phyloP scores from a whole-genome alignment of 1,284 basidiomycete species.

The Agroathelia rolfsii region DNA sequence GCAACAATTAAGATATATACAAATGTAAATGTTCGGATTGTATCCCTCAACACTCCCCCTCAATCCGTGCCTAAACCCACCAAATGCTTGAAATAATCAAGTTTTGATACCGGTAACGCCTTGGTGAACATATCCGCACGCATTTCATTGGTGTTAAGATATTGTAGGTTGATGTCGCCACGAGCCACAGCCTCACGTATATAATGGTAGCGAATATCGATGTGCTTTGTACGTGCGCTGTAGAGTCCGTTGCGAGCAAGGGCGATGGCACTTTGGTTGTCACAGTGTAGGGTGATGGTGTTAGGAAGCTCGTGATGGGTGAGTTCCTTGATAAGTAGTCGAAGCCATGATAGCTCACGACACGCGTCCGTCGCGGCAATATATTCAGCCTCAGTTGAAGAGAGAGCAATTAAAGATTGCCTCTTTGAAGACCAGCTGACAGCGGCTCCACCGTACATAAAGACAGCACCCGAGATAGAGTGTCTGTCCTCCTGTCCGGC shows the following conservation, averaged over 20 bases:
- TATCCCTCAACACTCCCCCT: too few species aligned
- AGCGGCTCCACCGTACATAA: conserved; percentile 23
- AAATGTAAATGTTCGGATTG: too few species aligned
- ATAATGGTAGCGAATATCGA: conserved; percentile 23
- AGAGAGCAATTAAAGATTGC: conserved; percentile 24
- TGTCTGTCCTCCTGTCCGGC: conserved; percentile 13
- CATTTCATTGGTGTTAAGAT: conserved; percentile 12
- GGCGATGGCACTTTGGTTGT: conserved; percentile 23
- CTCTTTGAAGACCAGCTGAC: conserved; percentile 26
- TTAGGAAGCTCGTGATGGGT: conserved; percentile 2
- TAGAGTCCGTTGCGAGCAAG: conserved; percentile 18
- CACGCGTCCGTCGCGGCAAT: conserved; percentile 21
- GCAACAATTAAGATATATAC: too few species aligned
- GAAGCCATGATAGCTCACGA: conserved; percentile 21
- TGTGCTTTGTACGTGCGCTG: conserved; percentile 23
- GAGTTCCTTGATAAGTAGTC: conserved; percentile 15
- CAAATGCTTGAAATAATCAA: too few species aligned
- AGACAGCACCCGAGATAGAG: conserved; percentile 23
- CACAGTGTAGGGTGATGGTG: conserved; percentile 13
- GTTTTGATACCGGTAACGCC: conserved; percentile 9
- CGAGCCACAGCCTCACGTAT: conserved; percentile 18
- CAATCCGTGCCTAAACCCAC: too few species aligned
- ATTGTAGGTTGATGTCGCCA: conserved; percentile 10
- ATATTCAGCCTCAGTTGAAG: conserved; percentile 26
- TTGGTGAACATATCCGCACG: conserved; percentile 21